Evolutionary conservation across 2,329 filamentous ascomycete genomes (phyloP).

Genomic region (Cladosporium sp.): DNA sequence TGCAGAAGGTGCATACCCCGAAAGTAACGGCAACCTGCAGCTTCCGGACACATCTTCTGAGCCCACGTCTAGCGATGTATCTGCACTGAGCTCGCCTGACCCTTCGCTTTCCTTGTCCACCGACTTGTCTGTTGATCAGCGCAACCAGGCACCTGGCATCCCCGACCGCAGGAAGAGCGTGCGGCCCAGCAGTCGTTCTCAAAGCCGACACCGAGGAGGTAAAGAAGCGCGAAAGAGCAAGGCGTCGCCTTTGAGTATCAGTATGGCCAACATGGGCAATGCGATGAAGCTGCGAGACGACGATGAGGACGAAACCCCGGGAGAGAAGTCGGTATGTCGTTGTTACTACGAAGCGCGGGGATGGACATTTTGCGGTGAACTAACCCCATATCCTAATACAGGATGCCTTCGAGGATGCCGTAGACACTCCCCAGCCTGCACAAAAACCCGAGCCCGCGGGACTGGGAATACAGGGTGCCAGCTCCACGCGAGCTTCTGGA

Average conservation of each 20-base stretch:
- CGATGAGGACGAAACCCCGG: slow-evolving; percentile 18
- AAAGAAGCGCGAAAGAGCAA: slow-evolving; percentile 7
- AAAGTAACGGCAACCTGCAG: not conserved
- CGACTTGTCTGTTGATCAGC: not conserved
- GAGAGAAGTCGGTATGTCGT: slow-evolving; percentile 11
- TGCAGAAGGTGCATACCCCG: slow-evolving; percentile 1
- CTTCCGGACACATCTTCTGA: not conserved
- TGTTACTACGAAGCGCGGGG: not conserved
- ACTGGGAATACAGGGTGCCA: slow-evolving; percentile 12
- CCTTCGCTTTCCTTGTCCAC: slow-evolving; percentile 2
- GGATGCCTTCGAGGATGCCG: slow-evolving; percentile 77
- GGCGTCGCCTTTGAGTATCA: slow-evolving; percentile 17
- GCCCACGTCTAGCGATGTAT: slow-evolving; percentile 3
- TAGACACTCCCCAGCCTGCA: slow-evolving; percentile 48
- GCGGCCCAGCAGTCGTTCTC: slow-evolving; percentile 14
- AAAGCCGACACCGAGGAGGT: not conserved
- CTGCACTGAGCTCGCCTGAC: slow-evolving; percentile 1
- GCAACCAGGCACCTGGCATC: slow-evolving; percentile 28
- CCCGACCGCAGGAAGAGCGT: slow-evolving; percentile 24
- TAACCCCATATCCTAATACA: slow-evolving; percentile 31
- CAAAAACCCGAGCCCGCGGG: slow-evolving; percentile 20
- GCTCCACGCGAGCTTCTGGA: slow-evolving; percentile 25
- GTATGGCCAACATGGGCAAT: slow-evolving; percentile 23
- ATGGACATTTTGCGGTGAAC: not conserved
- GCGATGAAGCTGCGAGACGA: slow-evolving; percentile 25